Evolutionary conservation across 2,329 filamentous ascomycete genomes (phyloP), one percentile per base, ranked within the genome.

Genomic region (Diaporthe ilicicola): DNA sequence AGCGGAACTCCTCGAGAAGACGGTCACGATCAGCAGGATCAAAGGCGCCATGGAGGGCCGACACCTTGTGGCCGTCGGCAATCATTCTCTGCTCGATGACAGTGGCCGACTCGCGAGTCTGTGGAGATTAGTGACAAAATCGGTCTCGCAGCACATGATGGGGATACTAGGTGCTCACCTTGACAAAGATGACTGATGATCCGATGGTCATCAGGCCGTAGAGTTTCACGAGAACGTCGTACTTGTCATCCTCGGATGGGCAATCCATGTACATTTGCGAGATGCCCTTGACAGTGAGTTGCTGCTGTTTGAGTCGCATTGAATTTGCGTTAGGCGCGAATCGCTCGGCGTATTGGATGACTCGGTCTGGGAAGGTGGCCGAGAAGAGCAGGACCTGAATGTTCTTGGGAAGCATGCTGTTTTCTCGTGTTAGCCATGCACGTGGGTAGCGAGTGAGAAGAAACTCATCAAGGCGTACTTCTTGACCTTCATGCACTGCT

Each of bases 211-310:
- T 95, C 54, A 98, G 86, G 70, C 95, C 95, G 79, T 99, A 99
- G 72, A 99, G 92, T 79, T 95, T 94, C 80, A 97, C 93, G 9
- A 99, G 89, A 70, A 93, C 91, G 44, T 92, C 89, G 79, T 97
- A 99, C 81, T 98, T 98, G 77, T 93, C 90, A 44, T 91, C 84
- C 75, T 97, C 93, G 42, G 88, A 87, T 27, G 93, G 89, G 78
- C 95, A 98, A 81, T 99, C 96, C 80, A 99, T 94, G 80, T 97
- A 99, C 84, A 99, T 94, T 79, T 99, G 96, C 75, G 95, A 97
- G 80, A 99, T 99, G 27, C 96, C 96, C 81, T 96, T 94, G 73
- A 99, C 95, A 0, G 95, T 98, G 77, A 98, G 90, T 79, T 99
- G 94, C 76, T 97, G 93, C 72, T 95, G 93, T 77, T 94, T 91